phyloP scores from a whole-genome alignment of 768 basidiomycete genomes.

The Amanita exitialis region DNA sequence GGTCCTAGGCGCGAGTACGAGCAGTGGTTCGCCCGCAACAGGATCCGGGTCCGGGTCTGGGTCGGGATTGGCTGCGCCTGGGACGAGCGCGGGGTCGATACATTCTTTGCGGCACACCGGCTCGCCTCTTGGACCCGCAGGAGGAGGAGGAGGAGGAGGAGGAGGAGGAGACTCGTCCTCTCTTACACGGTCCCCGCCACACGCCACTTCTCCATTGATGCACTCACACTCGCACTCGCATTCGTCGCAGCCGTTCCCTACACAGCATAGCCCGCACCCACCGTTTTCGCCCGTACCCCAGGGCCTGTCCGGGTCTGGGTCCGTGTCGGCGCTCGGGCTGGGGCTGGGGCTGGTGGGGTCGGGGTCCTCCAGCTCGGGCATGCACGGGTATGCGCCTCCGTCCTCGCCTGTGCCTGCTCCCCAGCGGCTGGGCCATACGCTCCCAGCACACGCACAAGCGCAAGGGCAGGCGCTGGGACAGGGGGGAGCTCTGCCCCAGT shows the following conservation, averaged over 20 bases:
- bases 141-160: not conserved
- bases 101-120: not conserved
- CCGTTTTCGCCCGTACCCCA: slow-evolving; percentile 22
- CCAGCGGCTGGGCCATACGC: not conserved
- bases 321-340: not conserved
- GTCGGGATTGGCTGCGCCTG: not conserved
- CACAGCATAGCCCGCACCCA: slow-evolving; percentile 13
- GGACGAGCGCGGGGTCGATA: slow-evolving; percentile 4
- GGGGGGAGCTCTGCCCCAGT: not conserved
- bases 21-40: not conserved
- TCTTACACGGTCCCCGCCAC: not conserved
- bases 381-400: not conserved
- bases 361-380: not conserved
- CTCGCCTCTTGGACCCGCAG: not conserved
- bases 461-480: not conserved
- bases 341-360: not conserved
- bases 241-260: not conserved
- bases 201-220: not conserved
- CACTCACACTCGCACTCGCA: not conserved
- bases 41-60: not conserved
- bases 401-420: not conserved
- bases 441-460: too few species aligned
- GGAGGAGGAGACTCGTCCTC: not conserved
- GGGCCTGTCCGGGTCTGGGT: not conserved
- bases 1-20: slow-evolving; percentile 18